A percentile compares a stretch with the other conserved stretches of the same genome.
Evolutionary conservation across 441 rosid species (phyloP).

Genomic region (Francoa sonchifolia): DNA sequence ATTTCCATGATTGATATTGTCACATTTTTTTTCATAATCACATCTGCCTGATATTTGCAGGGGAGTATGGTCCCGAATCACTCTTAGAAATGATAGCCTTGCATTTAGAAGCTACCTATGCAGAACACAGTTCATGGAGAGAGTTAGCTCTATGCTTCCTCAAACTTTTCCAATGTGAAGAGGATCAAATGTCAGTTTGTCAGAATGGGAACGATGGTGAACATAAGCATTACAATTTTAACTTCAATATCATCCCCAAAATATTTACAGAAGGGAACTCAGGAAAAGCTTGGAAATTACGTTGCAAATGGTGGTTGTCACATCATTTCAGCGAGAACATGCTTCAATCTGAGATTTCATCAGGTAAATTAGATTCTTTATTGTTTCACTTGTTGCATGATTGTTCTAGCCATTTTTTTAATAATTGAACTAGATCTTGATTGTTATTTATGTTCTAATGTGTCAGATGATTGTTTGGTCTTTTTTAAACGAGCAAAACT

Average conservation of each 20-base stretch:
- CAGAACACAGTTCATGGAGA: slow-evolving; percentile 40
- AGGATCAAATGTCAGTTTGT: slow-evolving; percentile 51
- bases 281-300: slow-evolving; percentile 38
- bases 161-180: slow-evolving; percentile 33
- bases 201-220: slow-evolving; percentile 24
- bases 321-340: slow-evolving; percentile 46
- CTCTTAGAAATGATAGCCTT: slow-evolving; percentile 65
- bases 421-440: too few relatives aligned
- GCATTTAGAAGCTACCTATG: slow-evolving; percentile 63
- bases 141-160: slow-evolving; percentile 62
- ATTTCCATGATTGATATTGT: too few relatives aligned
- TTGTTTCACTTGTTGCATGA: not conserved
- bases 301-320: slow-evolving; percentile 60
- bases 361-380: slow-evolving; percentile 21
- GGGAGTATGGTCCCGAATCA: slow-evolving; percentile 35
- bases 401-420: too few relatives aligned
- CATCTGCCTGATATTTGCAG: slow-evolving; percentile 36
- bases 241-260: slow-evolving; percentile 27
- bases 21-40: too few relatives aligned
- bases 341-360: slow-evolving; percentile 34
- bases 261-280: slow-evolving; percentile 23
- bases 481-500: too few relatives aligned
- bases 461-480: too few relatives aligned
- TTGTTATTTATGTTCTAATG: too few relatives aligned
- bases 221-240: slow-evolving; percentile 16